Percentiles rank a stretch among this genome's conserved stretches.
Evolutionary conservation across 495 filamentous ascomycete genomes (phyloP).

Genomic region (Geopyxis carbonaria): DNA sequence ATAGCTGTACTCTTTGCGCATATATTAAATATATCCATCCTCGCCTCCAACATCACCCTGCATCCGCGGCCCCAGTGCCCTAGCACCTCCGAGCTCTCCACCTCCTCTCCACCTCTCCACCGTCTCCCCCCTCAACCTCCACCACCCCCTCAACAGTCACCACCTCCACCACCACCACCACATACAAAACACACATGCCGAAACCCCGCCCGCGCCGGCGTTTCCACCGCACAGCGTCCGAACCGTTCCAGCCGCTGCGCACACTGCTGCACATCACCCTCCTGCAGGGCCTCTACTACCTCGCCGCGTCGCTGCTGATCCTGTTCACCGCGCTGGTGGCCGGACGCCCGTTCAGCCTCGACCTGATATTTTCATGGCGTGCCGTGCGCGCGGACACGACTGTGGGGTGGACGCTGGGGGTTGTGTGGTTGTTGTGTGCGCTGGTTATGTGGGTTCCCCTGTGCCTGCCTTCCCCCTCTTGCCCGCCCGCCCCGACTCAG

Average conservation of each 20-base stretch:
- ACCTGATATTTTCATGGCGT: slow-evolving; percentile 64
- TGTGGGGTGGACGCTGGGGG: slow-evolving; percentile 74
- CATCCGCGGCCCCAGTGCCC: neutral
- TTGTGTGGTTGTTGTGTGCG: slow-evolving; percentile 71
- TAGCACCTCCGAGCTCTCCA: neutral
- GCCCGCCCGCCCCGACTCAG: neutral
- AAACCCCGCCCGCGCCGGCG: slow-evolving; percentile 22
- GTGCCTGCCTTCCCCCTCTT: neutral
- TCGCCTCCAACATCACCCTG: neutral
- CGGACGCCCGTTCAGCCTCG: slow-evolving; percentile 50
- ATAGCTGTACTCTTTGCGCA: too few species aligned
- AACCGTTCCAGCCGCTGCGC: slow-evolving; percentile 21
- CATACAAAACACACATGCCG: slow-evolving; percentile 10
- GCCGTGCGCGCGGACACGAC: slow-evolving; percentile 77
- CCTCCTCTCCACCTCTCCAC: neutral
- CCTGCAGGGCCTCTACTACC: slow-evolving; percentile 77
- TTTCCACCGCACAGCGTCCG: slow-evolving; percentile 13
- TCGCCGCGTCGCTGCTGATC: slow-evolving; percentile 52
- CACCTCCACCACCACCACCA: neutral
- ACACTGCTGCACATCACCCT: slow-evolving; percentile 50
- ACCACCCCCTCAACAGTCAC: slow-evolving; percentile 1
- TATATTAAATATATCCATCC: neutral
- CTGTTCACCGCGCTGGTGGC: slow-evolving; percentile 78
- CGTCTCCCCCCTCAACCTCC: slow-evolving; percentile 5
- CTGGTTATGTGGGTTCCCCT: slow-evolving; percentile 47